Conservation (phyloP, 2,329 filamentous ascomycete species). For the Ceratocystis smalleyi region DNA sequence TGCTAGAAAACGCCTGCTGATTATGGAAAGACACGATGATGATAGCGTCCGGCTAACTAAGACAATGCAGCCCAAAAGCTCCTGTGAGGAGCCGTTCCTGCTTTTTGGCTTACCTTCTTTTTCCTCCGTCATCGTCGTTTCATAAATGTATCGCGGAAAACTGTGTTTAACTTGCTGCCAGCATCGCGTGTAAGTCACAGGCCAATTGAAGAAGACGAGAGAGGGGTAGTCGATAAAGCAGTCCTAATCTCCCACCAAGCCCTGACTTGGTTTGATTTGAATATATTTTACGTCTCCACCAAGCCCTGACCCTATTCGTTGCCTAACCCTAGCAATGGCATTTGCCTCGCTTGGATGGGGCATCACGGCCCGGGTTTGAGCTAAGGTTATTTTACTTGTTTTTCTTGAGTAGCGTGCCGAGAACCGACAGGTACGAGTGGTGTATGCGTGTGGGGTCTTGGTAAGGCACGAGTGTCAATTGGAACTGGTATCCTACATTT, state of each 20-base stretch:
- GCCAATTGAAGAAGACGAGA: neutral
- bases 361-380: neutral
- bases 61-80: neutral
- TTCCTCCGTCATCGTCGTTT: neutral
- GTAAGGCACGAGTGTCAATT: neutral
- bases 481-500: too few relatives aligned
- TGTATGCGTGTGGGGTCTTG: neutral
- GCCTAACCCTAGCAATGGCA: neutral
- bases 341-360: neutral
- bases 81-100: neutral
- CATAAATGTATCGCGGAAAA: neutral
- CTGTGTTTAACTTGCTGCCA: neutral
- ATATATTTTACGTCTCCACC: too few relatives aligned
- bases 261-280: too few relatives aligned
- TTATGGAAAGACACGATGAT: neutral
- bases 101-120: neutral
- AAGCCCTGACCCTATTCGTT: neutral
- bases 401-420: neutral
- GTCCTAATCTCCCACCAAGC: neutral
- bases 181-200: neutral
- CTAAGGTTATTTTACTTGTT: neutral
- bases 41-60: neutral
- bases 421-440: constrained; percentile 1
- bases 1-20: neutral
- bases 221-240: neutral